Base-by-base conservation (phyloP, 2,329 filamentous ascomycete species). In the Magnaporthiopsis incrustans region DNA sequence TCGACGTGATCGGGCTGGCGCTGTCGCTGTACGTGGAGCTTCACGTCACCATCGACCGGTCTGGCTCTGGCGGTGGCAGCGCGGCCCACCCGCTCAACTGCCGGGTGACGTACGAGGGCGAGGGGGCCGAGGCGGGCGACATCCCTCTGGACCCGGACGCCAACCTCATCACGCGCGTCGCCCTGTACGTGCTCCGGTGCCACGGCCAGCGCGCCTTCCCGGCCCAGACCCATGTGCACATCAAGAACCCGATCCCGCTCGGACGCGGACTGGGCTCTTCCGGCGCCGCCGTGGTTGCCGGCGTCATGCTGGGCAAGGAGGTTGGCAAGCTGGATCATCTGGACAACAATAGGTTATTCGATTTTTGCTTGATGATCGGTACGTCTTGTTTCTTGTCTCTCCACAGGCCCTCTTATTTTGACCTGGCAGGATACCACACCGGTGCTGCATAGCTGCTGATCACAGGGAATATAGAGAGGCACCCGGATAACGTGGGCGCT, bases 311-410 rank as follows among this genome's bases (percentile, higher is more conserved):
- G 59, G 95, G 89, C 57, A 97, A 95, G 78, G 89, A 96, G 75
- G 90, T 95, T 60, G 94, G 93, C 53, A 84, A 89, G 38, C 82
- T 99, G 66, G 82, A 88, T 59, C 80, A 84, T 57, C 79, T 99
- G 67, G 86, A 85, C 65, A 88, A 91, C 71, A 89, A 91, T 68
- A 84, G 95, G 56, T 85, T 99, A 74, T 88, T 99, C 71, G 95
- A 99, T 77, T 99, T 92, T 76, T 97, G 92, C 73, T 81, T 99
- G 69, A 99, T 99, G 95, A 96, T 97, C 76, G 91, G 88, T 89
- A 76, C 68, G 79, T 74, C 12, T 18, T 15, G 62, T 26, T 27
- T 18, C 35, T 33, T n/a, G n/a, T n/a, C n/a, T n/a, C n/a, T n/a
- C n/a, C n/a, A n/a, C n/a, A n/a, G n/a, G n/a, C n/a, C n/a, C n/a